phyloP scores from a whole-genome alignment of 306 rosid species.

The Cotoneaster glaucophyllus region DNA sequence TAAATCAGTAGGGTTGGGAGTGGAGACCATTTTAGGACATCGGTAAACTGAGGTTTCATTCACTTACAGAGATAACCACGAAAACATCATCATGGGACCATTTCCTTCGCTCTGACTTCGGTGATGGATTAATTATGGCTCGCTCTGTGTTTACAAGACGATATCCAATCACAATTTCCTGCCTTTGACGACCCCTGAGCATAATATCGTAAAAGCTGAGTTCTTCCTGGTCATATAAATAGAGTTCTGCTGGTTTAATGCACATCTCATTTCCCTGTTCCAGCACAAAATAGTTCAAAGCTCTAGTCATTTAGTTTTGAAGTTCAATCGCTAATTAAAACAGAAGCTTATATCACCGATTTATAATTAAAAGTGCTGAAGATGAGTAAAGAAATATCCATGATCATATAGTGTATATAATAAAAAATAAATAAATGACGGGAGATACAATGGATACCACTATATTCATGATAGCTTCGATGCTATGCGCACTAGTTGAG shows the following conservation, averaged over 20 bases:
- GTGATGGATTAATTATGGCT: constrained; percentile 77
- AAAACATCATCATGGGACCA: constrained; percentile 90
- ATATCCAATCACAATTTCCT: constrained; percentile 82
- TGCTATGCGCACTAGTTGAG: too few species aligned
- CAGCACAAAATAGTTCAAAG: neutral
- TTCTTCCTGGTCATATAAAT: constrained; percentile 88
- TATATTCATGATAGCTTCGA: too few species aligned
- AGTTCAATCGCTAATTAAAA: neutral
- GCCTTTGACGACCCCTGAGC: constrained; percentile 79
- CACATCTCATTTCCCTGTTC: constrained; percentile 90
- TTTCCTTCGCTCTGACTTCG: constrained; percentile 52
- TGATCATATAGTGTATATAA: too few species aligned
- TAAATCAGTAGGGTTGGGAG: neutral
- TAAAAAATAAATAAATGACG: too few species aligned
- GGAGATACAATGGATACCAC: too few species aligned
- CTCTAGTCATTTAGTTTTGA: neutral
- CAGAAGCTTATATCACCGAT: neutral
- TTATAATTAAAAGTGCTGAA: too few species aligned
- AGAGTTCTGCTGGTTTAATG: constrained; percentile 87
- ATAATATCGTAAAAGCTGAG: constrained; percentile 75
- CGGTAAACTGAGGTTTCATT: constrained; percentile 21
- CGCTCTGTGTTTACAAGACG: constrained; percentile 57
- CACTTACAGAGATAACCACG: constrained; percentile 59
- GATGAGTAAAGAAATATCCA: too few species aligned
- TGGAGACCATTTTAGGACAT: neutral